These are phyloP conservation scores for Lenzites betulinus DNA, from an alignment of 768 basidiomycete species.

Conservation along the genomic window DNA sequence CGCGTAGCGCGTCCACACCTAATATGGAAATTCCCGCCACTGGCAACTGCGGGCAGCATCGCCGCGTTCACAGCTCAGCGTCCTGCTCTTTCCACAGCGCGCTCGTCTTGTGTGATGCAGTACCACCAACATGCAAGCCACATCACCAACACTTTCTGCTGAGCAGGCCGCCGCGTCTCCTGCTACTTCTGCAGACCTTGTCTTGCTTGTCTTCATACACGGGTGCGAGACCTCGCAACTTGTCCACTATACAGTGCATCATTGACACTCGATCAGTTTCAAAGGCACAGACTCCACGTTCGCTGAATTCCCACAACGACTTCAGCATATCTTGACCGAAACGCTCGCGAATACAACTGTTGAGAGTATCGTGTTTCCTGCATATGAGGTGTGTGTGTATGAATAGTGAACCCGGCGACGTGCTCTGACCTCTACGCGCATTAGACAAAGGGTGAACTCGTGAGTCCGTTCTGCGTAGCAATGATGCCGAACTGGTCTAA, in stretches of 20 bases:
- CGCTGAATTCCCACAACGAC: constrained; percentile 71
- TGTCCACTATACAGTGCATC: too few relatives aligned
- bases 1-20: not conserved
- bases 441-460: constrained; percentile 89
- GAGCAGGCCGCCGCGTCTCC: not conserved
- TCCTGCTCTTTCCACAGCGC: not conserved
- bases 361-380: constrained; percentile 84
- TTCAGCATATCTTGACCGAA: constrained; percentile 75
- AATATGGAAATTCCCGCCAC: constrained; percentile 19
- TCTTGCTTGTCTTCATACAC: constrained; percentile 79
- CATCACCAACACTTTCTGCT: not conserved
- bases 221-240: constrained; percentile 51
- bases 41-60: not conserved
- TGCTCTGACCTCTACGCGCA: not conserved
- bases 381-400: constrained; percentile 66
- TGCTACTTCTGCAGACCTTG: constrained; percentile 39
- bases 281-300: constrained; percentile 74
- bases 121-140: constrained; percentile 3
- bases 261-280: constrained; percentile 38
- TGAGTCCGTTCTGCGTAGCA: constrained; percentile 42
- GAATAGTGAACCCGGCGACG: not conserved
- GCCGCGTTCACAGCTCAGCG: not conserved
- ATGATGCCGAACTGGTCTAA: constrained; percentile 10
- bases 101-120: constrained; percentile 1
- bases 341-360: constrained; percentile 57